Base-by-base conservation (phyloP, 169 alveolate genomes). In the Plasmodium gonderi region DNA sequence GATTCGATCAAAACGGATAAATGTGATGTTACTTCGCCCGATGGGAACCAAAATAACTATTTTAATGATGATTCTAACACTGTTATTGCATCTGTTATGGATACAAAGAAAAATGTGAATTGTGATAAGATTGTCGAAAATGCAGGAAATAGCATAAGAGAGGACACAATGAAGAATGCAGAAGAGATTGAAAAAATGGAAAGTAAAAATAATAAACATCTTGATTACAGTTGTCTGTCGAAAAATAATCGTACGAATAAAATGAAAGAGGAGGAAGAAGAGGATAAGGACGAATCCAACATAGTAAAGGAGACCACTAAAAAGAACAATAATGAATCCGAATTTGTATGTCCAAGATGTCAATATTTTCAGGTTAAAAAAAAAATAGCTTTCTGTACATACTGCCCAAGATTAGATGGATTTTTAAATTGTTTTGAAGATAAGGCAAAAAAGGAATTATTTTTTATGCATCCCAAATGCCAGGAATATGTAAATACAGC, bases 341-440 rank as follows among this genome's bases (percentile, higher is more conserved):
- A 75, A 3, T 87, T 87, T 75, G 65, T 87, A n/a, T 87, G 93
- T 31, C 93, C 93, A 17, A 75, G 93, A 23, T 87, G 93, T 17
- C 80, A 74, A 74, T 87, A 75, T 87, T 87, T 87, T 31, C 78
- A 87, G 23, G 79, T 87, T 31, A 87, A 87, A 47, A 87, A 60
- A 44, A 87, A 75, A 87, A 75, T 87, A 31, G 93, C 40, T 8
- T 87, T 74, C 31, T 87, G 93, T 9, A 74, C 85, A 5, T 87
- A 87, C 26, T 87, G 93, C 20, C 93, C 93, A 17, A 87, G 93
- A 60, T 87, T 87, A 60, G 93, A 87, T 75, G 93, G 93, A 75
- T 87, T 87, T 45, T 42, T 87, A 87, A 87, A 87, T 47, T 87
- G 93, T 45, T 75, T 75, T 87, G 93, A 87, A 75, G 93, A 87